Conservation (phyloP, 805 yeast genomes). For the Metschnikowia cubensis region DNA sequence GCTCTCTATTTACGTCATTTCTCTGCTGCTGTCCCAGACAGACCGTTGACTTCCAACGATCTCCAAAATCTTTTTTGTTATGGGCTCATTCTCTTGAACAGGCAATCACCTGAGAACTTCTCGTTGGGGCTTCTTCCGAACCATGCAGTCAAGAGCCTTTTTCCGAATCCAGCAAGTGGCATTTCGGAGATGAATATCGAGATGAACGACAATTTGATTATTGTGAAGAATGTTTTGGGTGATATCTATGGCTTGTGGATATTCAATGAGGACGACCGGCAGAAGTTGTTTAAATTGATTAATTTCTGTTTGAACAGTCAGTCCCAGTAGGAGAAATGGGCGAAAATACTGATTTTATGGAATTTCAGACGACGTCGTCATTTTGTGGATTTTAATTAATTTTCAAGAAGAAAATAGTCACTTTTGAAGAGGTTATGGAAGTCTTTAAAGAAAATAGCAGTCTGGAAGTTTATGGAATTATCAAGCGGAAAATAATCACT, state of each 20-base stretch:
- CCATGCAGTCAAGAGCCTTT: slow-evolving; percentile 42
- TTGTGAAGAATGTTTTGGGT: slow-evolving; percentile 62
- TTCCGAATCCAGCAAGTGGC: slow-evolving; percentile 33
- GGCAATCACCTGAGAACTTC: slow-evolving; percentile 66
- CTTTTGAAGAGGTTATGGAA: too few relatives aligned
- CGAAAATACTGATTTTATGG: too few relatives aligned
- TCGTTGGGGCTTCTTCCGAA: slow-evolving; percentile 65
- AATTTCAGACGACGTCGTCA: too few relatives aligned
- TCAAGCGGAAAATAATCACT: too few relatives aligned
- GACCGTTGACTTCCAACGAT: slow-evolving; percentile 18
- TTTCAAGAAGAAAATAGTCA: too few relatives aligned
- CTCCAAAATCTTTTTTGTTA: slow-evolving; percentile 50
- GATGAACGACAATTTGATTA: slow-evolving; percentile 63
- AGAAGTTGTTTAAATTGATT: slow-evolving; percentile 48
- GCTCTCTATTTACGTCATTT: slow-evolving; percentile 58
- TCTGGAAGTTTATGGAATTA: too few relatives aligned
- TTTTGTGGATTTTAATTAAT: too few relatives aligned
- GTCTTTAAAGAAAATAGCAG: too few relatives aligned
- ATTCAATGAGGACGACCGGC: slow-evolving; percentile 64
- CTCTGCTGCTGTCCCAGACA: slow-evolving; percentile 21
- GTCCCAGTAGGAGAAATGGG: neutral
- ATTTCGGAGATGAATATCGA: slow-evolving; percentile 58
- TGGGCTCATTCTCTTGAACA: slow-evolving; percentile 67
- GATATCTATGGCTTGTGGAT: slow-evolving; percentile 79
- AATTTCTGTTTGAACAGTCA: slow-evolving; percentile 39